phyloP scores from a whole-genome alignment of 441 rosid genomes.

The Cnidoscolus chayamansa region DNA sequence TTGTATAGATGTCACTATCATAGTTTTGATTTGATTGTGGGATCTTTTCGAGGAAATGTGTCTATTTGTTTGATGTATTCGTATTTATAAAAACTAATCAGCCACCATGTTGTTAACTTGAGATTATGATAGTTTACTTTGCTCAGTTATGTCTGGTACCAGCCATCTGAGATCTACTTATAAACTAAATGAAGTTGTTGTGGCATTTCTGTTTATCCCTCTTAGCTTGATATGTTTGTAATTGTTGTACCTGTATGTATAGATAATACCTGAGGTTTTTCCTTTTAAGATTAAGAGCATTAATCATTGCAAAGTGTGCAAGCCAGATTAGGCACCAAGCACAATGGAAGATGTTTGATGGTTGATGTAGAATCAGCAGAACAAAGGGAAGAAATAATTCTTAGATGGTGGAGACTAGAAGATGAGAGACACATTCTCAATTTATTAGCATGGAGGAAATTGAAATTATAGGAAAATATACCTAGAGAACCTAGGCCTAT shows the following conservation, averaged over 20 bases:
- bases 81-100: neutral
- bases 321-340: neutral
- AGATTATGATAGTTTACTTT: slow-evolving; percentile 3
- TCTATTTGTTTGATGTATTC: neutral
- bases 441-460: too few species aligned
- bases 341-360: neutral
- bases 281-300: neutral
- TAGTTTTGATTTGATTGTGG: neutral
- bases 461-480: too few species aligned
- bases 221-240: neutral
- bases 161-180: slow-evolving; percentile 5
- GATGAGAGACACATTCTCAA: too few species aligned
- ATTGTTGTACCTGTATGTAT: neutral
- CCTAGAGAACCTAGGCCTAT: too few species aligned
- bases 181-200: neutral
- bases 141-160: neutral
- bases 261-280: neutral
- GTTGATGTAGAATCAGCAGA: neutral
- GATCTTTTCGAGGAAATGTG: neutral
- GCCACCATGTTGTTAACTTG: neutral
- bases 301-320: neutral
- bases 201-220: neutral
- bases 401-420: too few species aligned
- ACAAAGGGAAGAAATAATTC: too few species aligned
- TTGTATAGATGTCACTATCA: neutral